Conservation (phyloP, 306 rosid genomes). For the Quercus variabilis region DNA sequence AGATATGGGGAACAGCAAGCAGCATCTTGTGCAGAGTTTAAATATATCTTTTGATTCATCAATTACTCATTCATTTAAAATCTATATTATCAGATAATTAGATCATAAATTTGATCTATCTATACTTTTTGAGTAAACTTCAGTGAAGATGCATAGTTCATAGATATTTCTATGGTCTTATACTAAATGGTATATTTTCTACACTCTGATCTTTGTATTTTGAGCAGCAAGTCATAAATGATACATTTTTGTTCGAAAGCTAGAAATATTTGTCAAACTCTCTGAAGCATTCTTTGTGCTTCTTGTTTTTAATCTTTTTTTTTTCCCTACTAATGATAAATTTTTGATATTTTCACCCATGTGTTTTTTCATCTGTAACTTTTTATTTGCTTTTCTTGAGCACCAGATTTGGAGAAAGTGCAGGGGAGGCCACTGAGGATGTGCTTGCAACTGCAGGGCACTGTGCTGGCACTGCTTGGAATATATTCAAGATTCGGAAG, state of each 20-base stretch:
- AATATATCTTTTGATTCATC: neutral
- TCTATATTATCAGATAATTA: no score
- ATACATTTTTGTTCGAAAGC: neutral
- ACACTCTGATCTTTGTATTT: neutral
- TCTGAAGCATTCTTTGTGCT: neutral
- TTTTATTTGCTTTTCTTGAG: neutral
- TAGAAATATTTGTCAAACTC: neutral
- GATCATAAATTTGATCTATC: no score
- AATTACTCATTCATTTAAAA: neutral
- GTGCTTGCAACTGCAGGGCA: conserved; percentile 82
- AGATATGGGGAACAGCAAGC: no score
- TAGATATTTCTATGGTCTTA: no score
- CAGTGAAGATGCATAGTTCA: no score
- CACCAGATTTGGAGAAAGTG: conserved; percentile 74
- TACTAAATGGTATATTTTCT: no score
- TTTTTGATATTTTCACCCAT: neutral
- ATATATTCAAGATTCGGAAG: conserved; percentile 71
- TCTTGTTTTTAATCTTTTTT: neutral
- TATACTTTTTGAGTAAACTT: no score
- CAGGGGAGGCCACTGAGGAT: conserved; percentile 81
- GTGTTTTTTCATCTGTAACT: neutral
- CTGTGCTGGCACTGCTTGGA: conserved; percentile 77
- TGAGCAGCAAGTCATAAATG: neutral
- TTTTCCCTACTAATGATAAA: neutral
- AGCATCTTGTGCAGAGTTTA: no score